Evolutionary conservation across 2,329 filamentous ascomycete species (phyloP), one percentile per base, ranked within the genome.

Genomic region (Alternaria brassicicola): DNA sequence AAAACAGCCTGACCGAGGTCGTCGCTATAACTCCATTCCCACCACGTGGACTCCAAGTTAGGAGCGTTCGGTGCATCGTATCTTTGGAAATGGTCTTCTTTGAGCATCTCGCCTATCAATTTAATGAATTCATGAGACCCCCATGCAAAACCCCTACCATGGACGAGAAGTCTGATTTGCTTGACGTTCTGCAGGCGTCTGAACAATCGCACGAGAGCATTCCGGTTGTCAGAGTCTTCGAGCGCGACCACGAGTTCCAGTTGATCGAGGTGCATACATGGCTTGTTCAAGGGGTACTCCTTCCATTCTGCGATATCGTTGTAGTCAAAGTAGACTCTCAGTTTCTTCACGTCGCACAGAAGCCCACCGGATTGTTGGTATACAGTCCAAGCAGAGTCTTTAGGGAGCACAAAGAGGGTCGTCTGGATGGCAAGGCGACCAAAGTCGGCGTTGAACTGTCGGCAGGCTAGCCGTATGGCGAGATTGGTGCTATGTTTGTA

Each of bases 1-100:
- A 81, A 61, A 5, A 63, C 66, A 74, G 2, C 52, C 67, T 52
- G 75, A 65, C 3, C 63, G 70, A 12, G n/a, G 2, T 59, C 41
- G 0, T 64, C 52, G 59, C 77, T 68, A 52, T 68, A 77, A 2
- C 50, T 62, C 78, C 78, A 80, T 6, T 61, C 62, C 79, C 78
- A 81, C 78, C 78, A 80, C 1, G 68, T 74, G 13, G 54, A 55
- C 52, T 78, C 77, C 4, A 65, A n/a, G 15, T 66, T 61, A 0
- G 73, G 69, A 3, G 72, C 72, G 9, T 46, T 52, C 2, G 57
- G 61, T 1, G 65, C 70, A 48, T 77, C 74, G 57, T 79, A 81
- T 38, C 78, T 65, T 48, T 79, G 70, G 13, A 70, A 68, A 58
- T 79, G 78, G 60, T 81, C 79, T 23, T 74, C 69, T 51, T 79